Evolutionary conservation across 768 basidiomycete genomes (phyloP), one percentile per base, ranked within the genome.

Genomic region (Rhodosporidiobolus sp.): DNA sequence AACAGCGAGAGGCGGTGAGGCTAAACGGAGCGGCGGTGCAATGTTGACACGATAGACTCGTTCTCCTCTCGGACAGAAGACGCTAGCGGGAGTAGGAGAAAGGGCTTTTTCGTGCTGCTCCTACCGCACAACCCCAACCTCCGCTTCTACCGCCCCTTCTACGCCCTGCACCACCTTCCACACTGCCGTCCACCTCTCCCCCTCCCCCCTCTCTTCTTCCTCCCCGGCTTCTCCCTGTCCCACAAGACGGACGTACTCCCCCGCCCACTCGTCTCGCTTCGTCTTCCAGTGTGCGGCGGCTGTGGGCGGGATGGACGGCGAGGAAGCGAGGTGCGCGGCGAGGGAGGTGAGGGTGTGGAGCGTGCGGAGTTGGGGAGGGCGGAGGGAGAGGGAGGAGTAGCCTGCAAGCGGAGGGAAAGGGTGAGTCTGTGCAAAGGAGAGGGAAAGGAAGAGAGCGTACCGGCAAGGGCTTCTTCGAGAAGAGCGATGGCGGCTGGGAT

Each of bases 341-440:
- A 72, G 67, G 34, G 49, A 53, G 8, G 56, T 48, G 70, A 69
- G 71, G 49, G 35, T 62, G 26, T 35, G 28, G n/a, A 67, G 65
- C 24, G 35, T 10, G 8, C 56, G 49, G 46, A 58, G 50, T 32
- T 35, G 19, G 28, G 48, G 22, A 9, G 30, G 50, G 35, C 5
- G n/a, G 34, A n/a, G 35, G 19, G 26, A 32, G 28, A 65, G 63
- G 16, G 56, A 53, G 2, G 22, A 16, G 50, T 63, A 63, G 49
- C 43, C 61, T 61, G 56, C 38, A 34, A 59, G 35, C 24, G 9
- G 53, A 50, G 32, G n/a, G 43, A 38, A 11, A n/a, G 9, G 43
- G 22, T 6, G 30, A 34, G 30, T 26, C 16, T 32, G 30, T 3
- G 58, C n/a, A 46, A n/a, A n/a, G 58, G 30, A 12, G 61, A n/a